Base-by-base conservation (phyloP, 805 yeast genomes). In the Candida wancherniae region DNA sequence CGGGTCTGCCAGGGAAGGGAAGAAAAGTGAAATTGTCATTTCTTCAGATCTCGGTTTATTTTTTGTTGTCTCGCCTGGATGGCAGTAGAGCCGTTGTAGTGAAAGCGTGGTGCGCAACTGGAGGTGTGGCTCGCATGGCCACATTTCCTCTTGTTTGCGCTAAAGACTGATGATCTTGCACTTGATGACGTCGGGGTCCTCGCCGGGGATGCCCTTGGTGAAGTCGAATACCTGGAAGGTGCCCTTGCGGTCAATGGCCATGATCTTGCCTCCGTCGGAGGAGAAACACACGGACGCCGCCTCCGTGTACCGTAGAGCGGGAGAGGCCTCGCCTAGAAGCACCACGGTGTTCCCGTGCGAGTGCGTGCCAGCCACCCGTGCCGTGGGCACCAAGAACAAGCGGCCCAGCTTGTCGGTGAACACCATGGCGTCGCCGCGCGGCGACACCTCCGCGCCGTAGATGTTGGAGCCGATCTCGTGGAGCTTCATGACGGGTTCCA, bases 361-460 rank as follows among this genome's bases (percentile, higher is more conserved):
- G n/a, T n/a, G n/a, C n/a, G n/a, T n/a, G n/a, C n/a, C n/a, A n/a
- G n/a, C n/a, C n/a, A n/a, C n/a, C 37, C 69, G 74, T 0, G 83
- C 80, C 2, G 84, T 71, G 9, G 77, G 66, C 55, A 83, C 72
- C 22, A 86, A 62, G 45, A 73, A 85, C 0, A 87, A 78, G 1
- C 75, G 63, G 0, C 97, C 97, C 33, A 76, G 77, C 37, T 84
- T 74, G 50, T 83, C 92, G 13, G 87, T 57, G 44, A 84, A 80
- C 3, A 90, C 94, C 17, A 86, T 67, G 0, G 92, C 80, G 50
- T 87, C 94, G 18, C 92, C 88, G 14, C 95, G 63, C 1, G 96
- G 95, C 3, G 94, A 83, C 1, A 84, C 69, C 14, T 80, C 77
- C 34, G 80, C 74, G 26, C 69, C 67, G 52, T 88, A 94, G 35